Percentiles rank a stretch among this genome's conserved stretches.
Evolutionary conservation across 306 rosid species (phyloP).

Genomic region (Lithocarpus polystachyus): DNA sequence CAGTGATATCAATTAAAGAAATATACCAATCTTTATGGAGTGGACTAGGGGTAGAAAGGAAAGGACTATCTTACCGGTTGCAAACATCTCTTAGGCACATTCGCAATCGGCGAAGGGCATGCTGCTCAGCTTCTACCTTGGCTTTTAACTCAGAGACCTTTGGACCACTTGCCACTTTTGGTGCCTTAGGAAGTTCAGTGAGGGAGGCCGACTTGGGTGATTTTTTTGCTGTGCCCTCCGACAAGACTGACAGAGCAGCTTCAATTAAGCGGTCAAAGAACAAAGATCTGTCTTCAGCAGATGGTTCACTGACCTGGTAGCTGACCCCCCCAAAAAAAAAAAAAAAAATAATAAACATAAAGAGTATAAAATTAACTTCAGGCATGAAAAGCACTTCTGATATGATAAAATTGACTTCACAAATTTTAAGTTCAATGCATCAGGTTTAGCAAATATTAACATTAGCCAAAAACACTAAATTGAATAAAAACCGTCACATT

Average conservation of each 20-base stretch:
- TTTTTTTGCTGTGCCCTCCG: slow-evolving; percentile 54
- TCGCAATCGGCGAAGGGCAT: slow-evolving; percentile 91
- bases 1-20: neutral
- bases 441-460: neutral
- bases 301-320: slow-evolving; percentile 60
- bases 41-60: neutral
- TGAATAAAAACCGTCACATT: neutral
- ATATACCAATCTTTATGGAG: neutral
- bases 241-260: slow-evolving; percentile 71
- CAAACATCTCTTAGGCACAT: slow-evolving; percentile 99
- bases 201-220: slow-evolving; percentile 40
- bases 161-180: slow-evolving; percentile 79
- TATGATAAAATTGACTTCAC: neutral
- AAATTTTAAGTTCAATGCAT: neutral
- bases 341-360: slow-evolving; percentile 9
- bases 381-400: slow-evolving; percentile 1
- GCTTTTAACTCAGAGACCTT: slow-evolving; percentile 91
- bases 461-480: neutral
- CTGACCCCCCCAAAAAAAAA: slow-evolving; percentile 38
- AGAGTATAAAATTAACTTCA: slow-evolving; percentile 17
- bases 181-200: slow-evolving; percentile 93
- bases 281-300: slow-evolving; percentile 61
- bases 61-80: slow-evolving; percentile 64
- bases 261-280: slow-evolving; percentile 69
- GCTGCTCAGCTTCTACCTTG: slow-evolving; percentile 92